These are phyloP conservation scores for Bruguiera hainesii DNA, from an alignment of 441 rosid genomes.

Conservation along the genomic window DNA sequence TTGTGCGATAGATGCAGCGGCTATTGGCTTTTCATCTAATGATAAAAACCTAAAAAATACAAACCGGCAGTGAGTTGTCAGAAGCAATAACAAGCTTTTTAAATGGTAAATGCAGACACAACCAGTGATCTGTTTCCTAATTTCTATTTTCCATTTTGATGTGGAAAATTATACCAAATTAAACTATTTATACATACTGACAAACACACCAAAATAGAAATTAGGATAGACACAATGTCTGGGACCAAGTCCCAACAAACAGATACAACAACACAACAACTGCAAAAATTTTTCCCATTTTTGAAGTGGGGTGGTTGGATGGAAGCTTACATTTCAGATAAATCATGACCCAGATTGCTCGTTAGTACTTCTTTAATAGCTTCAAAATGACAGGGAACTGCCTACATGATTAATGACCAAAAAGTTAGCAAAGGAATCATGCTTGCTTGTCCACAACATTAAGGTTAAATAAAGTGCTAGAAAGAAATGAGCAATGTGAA, in stretches of 20 bases:
- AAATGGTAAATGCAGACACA: no score
- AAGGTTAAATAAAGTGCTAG: not conserved
- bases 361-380: conserved; percentile 53
- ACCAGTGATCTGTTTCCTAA: no score
- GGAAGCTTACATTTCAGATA: conserved; percentile 53
- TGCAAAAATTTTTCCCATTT: not conserved
- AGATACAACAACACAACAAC: no score
- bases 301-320: conserved; percentile 1
- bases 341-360: conserved; percentile 56
- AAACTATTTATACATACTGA: no score
- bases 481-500: not conserved
- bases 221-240: no score
- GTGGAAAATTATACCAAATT: no score
- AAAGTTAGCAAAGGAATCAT: conserved; percentile 22
- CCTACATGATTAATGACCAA: conserved; percentile 37
- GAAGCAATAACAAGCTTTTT: no score
- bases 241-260: no score
- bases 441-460: conserved; percentile 9
- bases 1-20: conserved; percentile 97
- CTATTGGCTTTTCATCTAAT: conserved; percentile 82
- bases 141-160: no score
- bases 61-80: not conserved
- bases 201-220: no score
- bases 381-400: conserved; percentile 69
- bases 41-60: conserved; percentile 58